Base-by-base conservation (phyloP, 768 basidiomycete species). In the Russula griseocarnosa region DNA sequence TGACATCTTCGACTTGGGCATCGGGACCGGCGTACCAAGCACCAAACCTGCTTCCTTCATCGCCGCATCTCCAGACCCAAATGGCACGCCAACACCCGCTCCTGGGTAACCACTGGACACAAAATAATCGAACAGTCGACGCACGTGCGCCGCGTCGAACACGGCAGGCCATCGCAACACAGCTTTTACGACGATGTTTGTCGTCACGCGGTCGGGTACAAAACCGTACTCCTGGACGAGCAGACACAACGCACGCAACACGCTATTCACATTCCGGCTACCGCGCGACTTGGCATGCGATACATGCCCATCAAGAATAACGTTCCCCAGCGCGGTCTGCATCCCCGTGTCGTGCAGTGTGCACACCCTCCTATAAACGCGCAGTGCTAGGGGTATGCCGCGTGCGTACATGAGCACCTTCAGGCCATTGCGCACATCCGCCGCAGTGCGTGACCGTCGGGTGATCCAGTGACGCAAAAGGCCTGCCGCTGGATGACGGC, bases 161-260 rank as follows among this genome's bases (percentile, higher is more conserved):
- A 74, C 75, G 0, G 70, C 65, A 36, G 74, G 75, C 82, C 85
- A 87, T 20, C 73, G 72, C 62, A 92, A 72, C 66, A 86, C 75
- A 9, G 79, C 80, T 70, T 85, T 86, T 64, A 90, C 63, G 50
- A 92, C 57, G 53, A 91, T 82, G 69, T 92, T 92, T 60, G 82
- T 75, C 5, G 91, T 91, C 44, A 87, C 76, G 11, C 85, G 79
- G 71, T 93, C 89, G 10, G 86, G 83, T 13, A 70, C 70, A 70
- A 91, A 88, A 8, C 74, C 78, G 42, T 79, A 77, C 50, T 76
- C 70, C 54, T 73, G 68, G 50, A 76, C 71, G 34, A 91, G 78
- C 14, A 75, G 65, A 40, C 77, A 71, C 58, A 83, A 76, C 34
- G 78, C 73, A 5, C 70, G 71, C 22, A 76, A 60, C 20, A 81